A percentile compares a stretch with the other conserved stretches of the same genome.
Conservation (phyloP, 2,329 filamentous ascomycete genomes). For the Beauveria varroae region DNA sequence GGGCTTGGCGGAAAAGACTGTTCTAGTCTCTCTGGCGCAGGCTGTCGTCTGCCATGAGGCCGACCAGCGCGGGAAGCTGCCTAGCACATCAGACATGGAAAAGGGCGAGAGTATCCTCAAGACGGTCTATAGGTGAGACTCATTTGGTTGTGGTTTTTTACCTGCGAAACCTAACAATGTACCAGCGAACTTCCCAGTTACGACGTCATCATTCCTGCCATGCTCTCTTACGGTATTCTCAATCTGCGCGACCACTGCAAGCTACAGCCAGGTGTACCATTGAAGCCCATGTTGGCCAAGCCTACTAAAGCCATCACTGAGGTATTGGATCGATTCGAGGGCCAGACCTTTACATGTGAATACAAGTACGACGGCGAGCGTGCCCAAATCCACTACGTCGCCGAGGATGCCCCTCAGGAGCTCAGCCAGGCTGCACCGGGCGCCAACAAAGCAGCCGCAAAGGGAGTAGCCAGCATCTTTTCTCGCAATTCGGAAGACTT, state of each 20-base stretch:
- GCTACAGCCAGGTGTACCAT: constrained; percentile 82
- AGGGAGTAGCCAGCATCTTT: constrained; percentile 86
- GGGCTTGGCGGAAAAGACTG: constrained; percentile 85
- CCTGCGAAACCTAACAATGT: constrained; percentile 23
- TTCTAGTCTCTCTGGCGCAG: constrained; percentile 83
- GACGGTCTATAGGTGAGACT: constrained; percentile 70
- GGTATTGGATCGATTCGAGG: constrained; percentile 91
- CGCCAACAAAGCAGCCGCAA: constrained; percentile 56
- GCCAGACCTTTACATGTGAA: constrained; percentile 93
- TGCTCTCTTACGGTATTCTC: constrained; percentile 79
- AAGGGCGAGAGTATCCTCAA: constrained; percentile 83
- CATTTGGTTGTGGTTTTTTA: neutral
- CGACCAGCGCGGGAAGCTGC: constrained; percentile 59
- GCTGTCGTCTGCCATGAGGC: constrained; percentile 81
- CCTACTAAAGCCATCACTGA: constrained; percentile 98
- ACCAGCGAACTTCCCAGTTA: constrained; percentile 88
- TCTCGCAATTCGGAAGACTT: constrained; percentile 95
- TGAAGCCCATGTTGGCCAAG: constrained; percentile 98
- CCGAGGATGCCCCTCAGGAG: constrained; percentile 66
- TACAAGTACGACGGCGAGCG: constrained; percentile 98
- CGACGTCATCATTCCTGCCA: constrained; percentile 85
- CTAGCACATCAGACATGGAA: constrained; percentile 68
- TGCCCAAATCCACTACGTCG: constrained; percentile 97
- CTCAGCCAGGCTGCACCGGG: constrained; percentile 54
- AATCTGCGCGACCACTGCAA: constrained; percentile 80